Evolutionary conservation across 2,329 filamentous ascomycete species (phyloP).

Genomic region (Pyrenochaeta sp.): DNA sequence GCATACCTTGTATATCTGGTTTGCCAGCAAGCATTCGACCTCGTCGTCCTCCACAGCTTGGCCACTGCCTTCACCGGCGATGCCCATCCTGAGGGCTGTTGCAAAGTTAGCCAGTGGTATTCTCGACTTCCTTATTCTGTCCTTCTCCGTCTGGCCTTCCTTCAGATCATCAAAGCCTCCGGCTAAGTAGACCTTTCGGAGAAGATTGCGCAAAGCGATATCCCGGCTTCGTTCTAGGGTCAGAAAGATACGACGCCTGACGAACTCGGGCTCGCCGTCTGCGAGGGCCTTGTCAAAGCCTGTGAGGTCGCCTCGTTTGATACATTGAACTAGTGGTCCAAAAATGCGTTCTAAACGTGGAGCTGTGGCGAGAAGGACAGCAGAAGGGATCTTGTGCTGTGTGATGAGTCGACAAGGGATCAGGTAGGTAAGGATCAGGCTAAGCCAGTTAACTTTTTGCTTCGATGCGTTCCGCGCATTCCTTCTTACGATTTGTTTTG

Average conservation of each 20-base stretch:
- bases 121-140: slow-evolving; percentile 74
- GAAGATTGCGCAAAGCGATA: slow-evolving; percentile 87
- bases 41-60: slow-evolving; percentile 83
- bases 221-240: slow-evolving; percentile 92
- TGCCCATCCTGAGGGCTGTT: slow-evolving; percentile 80
- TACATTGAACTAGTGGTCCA: slow-evolving; percentile 77
- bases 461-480: not conserved
- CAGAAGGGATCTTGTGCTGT: slow-evolving; percentile 81
- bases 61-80: slow-evolving; percentile 60
- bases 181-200: slow-evolving; percentile 88
- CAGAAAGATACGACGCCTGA: slow-evolving; percentile 91
- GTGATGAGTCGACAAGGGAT: slow-evolving; percentile 93
- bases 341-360: slow-evolving; percentile 82
- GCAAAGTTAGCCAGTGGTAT: slow-evolving; percentile 85
- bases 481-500: slow-evolving; percentile 79
- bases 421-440: slow-evolving; percentile 90
- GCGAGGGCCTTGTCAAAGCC: slow-evolving; percentile 85
- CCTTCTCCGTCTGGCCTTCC: slow-evolving; percentile 68
- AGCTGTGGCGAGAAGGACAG: slow-evolving; percentile 74
- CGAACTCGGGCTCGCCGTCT: slow-evolving; percentile 88
- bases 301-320: slow-evolving; percentile 81
- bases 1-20: slow-evolving; percentile 96
- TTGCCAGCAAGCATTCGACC: slow-evolving; percentile 92
- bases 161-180: slow-evolving; percentile 81
- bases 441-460: slow-evolving; percentile 47